Conservation (phyloP, 2,329 filamentous ascomycete genomes). For the Fusarium pilosicola region DNA sequence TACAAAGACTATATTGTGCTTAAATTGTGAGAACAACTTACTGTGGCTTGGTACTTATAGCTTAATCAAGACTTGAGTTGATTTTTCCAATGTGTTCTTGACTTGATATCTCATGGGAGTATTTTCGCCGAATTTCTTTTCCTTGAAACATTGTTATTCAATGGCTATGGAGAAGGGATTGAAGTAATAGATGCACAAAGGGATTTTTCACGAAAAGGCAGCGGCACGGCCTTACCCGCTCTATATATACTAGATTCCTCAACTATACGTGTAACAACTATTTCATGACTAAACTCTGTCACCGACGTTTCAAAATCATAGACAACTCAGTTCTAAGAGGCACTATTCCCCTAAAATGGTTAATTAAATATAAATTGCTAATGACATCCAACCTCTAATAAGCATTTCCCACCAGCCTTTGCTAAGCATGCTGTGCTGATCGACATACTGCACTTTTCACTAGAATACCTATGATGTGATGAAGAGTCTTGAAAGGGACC, state of each 20-base stretch:
- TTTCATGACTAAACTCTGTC: background rate
- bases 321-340: rapidly evolving
- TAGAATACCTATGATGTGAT: no score
- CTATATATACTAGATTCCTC: no score
- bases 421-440: background rate
- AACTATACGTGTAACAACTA: no score
- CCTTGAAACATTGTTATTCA: no score
- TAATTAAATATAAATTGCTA: no score
- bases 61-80: background rate
- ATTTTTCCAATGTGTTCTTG: no score
- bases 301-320: background rate
- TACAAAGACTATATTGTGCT: background rate
- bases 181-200: background rate
- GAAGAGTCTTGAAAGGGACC: no score
- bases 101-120: background rate
- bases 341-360: rapidly evolving
- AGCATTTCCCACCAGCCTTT: background rate
- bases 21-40: background rate
- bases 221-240: no score
- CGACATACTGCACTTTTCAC: background rate
- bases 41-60: background rate
- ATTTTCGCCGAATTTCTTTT: background rate
- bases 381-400: background rate
- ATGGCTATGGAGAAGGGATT: no score
- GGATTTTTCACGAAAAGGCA: background rate